These are phyloP conservation scores for Podochytrium sp. DNA, from an alignment of 192 early-diverging fungal genomes.

Conservation along the genomic window DNA sequence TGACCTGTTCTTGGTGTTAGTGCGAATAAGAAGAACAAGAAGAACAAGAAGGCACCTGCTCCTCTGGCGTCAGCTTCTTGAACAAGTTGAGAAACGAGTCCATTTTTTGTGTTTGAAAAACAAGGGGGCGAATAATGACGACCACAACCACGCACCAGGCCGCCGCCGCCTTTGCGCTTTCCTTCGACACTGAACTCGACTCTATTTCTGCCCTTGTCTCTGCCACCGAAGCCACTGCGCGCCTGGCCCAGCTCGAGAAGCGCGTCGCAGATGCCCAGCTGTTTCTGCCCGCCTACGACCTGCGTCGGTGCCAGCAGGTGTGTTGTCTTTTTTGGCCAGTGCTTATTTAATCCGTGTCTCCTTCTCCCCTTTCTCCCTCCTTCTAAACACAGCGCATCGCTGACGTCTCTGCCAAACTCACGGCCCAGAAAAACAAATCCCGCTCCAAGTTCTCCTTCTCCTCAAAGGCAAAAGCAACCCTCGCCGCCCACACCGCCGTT, in stretches of 20 bases:
- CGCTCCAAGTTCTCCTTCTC: constrained; percentile 9
- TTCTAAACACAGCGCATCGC: neutral
- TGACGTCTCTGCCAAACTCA: neutral
- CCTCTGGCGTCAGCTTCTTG: constrained; percentile 53
- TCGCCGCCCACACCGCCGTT: constrained; percentile 8
- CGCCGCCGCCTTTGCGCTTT: no score
- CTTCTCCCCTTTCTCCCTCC: neutral
- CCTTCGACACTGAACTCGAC: no score
- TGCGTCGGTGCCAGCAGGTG: constrained; percentile 63
- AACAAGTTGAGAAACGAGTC: constrained; percentile 25
- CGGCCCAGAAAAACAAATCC: neutral
- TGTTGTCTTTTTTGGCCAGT: neutral
- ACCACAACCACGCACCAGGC: neutral
- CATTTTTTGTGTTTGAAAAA: neutral
- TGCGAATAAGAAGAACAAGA: neutral
- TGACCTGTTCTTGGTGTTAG: constrained; percentile 63
- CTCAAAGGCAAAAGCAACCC: neutral
- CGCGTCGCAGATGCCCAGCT: constrained; percentile 62
- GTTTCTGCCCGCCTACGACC: constrained; percentile 73
- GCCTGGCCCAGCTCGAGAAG: constrained; percentile 62
- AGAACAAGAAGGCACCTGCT: constrained; percentile 39
- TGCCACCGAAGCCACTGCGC: constrained; percentile 2
- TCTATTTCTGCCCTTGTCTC: no score
- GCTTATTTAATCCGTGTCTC: neutral
- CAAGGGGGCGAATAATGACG: neutral